phyloP scores from a whole-genome alignment of 306 rosid genomes.

The Castanea crenata region DNA sequence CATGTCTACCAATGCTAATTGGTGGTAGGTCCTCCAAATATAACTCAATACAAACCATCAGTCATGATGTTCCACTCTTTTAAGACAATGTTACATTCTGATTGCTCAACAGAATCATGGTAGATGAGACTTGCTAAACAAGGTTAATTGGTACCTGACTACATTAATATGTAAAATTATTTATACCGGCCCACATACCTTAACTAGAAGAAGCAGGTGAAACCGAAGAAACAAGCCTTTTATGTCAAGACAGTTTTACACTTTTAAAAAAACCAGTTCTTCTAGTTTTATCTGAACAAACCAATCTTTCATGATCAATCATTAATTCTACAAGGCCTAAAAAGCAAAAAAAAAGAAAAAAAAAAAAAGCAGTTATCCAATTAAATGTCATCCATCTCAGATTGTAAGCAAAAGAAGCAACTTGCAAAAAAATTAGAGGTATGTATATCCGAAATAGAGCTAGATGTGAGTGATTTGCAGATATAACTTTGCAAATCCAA shows the following conservation, averaged over 20 bases:
- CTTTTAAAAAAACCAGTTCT: not conserved
- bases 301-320: not conserved
- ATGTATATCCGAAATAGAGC: not conserved
- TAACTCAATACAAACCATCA: no score
- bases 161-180: no score
- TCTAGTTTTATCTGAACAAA: not conserved
- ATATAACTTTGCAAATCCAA: no score
- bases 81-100: not conserved
- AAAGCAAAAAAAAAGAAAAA: no score
- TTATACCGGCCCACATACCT: no score
- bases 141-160: no score
- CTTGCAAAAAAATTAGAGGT: not conserved
- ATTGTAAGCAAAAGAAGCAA: no score
- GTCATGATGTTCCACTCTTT: not conserved
- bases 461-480: no score
- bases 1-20: no score
- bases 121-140: not conserved
- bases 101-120: not conserved
- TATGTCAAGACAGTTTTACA: not conserved
- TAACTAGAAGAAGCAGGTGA: no score
- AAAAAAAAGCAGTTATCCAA: no score
- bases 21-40: no score
- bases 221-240: not conserved
- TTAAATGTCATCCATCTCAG: not conserved
- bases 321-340: not conserved